Evolutionary conservation across 768 basidiomycete species (phyloP).

Genomic region (Boletus rubroflammeus): DNA sequence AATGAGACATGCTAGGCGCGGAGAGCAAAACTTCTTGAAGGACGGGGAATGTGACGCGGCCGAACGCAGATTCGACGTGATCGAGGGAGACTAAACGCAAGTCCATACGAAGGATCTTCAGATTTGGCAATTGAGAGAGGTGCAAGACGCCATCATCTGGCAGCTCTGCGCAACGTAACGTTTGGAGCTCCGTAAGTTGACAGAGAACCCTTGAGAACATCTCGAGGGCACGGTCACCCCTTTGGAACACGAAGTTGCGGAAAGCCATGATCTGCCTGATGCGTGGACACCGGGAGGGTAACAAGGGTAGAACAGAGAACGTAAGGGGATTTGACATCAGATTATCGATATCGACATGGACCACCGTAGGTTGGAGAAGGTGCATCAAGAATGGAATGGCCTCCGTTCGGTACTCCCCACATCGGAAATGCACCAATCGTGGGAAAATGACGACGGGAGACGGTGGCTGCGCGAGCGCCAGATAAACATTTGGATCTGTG

Average conservation of each 20-base stretch:
- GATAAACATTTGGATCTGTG: conserved; percentile 22
- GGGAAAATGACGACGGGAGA: conserved; percentile 22
- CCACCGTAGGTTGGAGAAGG: conserved; percentile 25
- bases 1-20: conserved; percentile 20
- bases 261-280: conserved; percentile 29
- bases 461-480: conserved; percentile 14
- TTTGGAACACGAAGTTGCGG: conserved; percentile 27
- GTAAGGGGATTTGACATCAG: conserved; percentile 27
- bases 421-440: conserved; percentile 26
- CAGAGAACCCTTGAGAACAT: conserved; percentile 23
- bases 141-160: conserved; percentile 23
- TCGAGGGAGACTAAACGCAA: conserved; percentile 24
- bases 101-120: conserved; percentile 26
- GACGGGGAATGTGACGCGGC: conserved; percentile 15
- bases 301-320: conserved; percentile 11
- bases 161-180: conserved; percentile 26
- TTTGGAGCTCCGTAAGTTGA: conserved; percentile 19
- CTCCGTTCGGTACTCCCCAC: conserved; percentile 22
- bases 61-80: conserved; percentile 14
- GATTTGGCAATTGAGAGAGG: conserved; percentile 19
- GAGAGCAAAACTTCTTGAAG: conserved; percentile 24
- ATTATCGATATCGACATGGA: conserved; percentile 29
- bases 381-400: conserved; percentile 24
- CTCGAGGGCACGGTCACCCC: conserved; percentile 22
- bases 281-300: conserved; percentile 23